Base-by-base conservation (phyloP, 2,329 filamentous ascomycete genomes). In the Hypoxylon rubiginosum region DNA sequence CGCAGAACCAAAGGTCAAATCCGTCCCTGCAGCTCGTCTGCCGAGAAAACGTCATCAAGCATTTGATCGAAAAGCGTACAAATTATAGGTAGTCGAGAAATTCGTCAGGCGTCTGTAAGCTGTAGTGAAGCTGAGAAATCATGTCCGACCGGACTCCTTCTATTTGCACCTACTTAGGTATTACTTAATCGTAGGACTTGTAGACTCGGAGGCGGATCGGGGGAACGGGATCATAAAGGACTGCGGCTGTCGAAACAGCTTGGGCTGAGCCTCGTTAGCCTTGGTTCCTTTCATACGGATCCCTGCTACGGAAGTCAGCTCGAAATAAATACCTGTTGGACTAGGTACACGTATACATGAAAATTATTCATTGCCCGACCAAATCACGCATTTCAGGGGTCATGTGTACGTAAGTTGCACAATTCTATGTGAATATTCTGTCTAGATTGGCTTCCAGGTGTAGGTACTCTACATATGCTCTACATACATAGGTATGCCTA, bases 21-120 rank as follows among this genome's bases (percentile, higher is more conserved):
- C 46, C 43, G 58, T 62, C 66, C 58, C 62, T 65, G 65, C 54
- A 65, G 57, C 58, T 62, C 26, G n/a, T 62, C 43, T 68, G 46
- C 52, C 48, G 58, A 28, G 48, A 39, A 21, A 63, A 56, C 62
- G 62, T 68, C 66, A 66, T 68, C 52, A n/a, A 58, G 49, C 43
- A 62, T 59, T 13, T 24, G 21, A 19, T 28, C 24, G 10, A 53
- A 13, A 17, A 48, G 32, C 21, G 30, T 51, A 34, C 34, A 58
- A 58, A 55, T 49, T 1, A 2, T 17, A 8, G 9, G 15, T 49
- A 28, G 4, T 13, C 26, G 17, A 19, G 7, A 34, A 17, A 15
- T 50, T n/a, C 10, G 15, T 36, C 9, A 28, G 53, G 54, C 11
- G 17, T 50, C 11, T 8, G 39, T 26, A 19, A 10, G 17, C 15